These are phyloP conservation scores for Fagus crenata DNA, from an alignment of 306 rosid genomes.

Conservation along the genomic window DNA sequence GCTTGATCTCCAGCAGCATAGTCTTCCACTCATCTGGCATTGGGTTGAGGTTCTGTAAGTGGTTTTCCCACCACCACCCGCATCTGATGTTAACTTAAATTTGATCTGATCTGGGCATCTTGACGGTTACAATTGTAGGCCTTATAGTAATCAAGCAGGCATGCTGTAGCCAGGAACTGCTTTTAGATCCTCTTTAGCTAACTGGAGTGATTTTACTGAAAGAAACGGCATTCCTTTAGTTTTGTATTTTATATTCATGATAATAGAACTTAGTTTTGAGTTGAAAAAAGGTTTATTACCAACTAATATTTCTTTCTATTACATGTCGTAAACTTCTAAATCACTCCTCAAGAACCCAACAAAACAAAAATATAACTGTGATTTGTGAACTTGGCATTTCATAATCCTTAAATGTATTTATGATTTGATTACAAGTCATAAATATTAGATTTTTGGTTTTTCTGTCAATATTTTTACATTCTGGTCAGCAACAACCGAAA, in stretches of 20 bases:
- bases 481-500: no score
- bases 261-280: neutral
- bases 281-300: neutral
- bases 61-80: neutral
- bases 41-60: neutral
- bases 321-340: neutral
- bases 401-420: neutral
- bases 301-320: neutral
- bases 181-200: neutral
- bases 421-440: no score
- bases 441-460: no score
- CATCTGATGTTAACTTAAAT: neutral
- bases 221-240: neutral
- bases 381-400: neutral
- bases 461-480: no score
- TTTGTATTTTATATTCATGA: neutral
- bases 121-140: neutral
- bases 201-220: neutral
- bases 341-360: neutral
- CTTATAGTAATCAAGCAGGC: neutral
- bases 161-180: neutral
- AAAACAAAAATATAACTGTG: neutral
- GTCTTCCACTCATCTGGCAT: constrained; percentile 10
- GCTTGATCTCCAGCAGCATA: constrained; percentile 31
- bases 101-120: neutral